Percentiles rank a stretch among this genome's conserved stretches.
phyloP scores from a whole-genome alignment of 2,329 filamentous ascomycete species.

The Pseudonectria foliicola region DNA sequence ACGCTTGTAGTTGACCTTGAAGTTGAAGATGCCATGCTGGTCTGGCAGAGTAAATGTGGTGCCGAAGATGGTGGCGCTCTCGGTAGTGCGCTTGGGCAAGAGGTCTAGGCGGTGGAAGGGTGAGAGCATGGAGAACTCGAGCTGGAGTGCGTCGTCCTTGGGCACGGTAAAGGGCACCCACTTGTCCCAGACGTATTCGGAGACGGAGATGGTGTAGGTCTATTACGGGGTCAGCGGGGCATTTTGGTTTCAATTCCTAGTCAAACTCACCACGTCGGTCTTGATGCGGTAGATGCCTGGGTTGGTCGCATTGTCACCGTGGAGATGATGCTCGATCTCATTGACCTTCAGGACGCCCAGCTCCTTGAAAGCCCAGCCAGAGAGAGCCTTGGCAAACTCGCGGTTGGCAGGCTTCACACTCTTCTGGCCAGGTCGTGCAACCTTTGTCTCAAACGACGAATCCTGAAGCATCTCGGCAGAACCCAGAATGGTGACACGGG shows the following conservation, averaged over 20 bases:
- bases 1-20: constrained; percentile 93
- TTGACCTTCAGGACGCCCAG: constrained; percentile 81
- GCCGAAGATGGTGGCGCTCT: constrained; percentile 66
- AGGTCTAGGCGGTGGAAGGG: constrained; percentile 89
- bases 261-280: constrained; percentile 78
- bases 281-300: constrained; percentile 91
- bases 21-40: constrained; percentile 99
- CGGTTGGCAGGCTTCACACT: constrained; percentile 65
- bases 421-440: constrained; percentile 51
- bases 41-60: constrained; percentile 78
- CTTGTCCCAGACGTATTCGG: constrained; percentile 70
- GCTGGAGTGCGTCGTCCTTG: constrained; percentile 67
- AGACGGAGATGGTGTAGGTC: constrained; percentile 83
- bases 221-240: constrained; percentile 31
- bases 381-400: constrained; percentile 76
- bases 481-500: constrained; percentile 78
- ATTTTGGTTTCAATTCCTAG: neutral
- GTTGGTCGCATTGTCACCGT: constrained; percentile 57
- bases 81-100: constrained; percentile 45
- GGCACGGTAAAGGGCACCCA: constrained; percentile 69
- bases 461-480: constrained; percentile 83
- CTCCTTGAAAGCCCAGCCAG: constrained; percentile 97
- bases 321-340: constrained; percentile 68
- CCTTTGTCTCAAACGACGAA: constrained; percentile 78
- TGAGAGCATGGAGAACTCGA: constrained; percentile 98